Percentiles rank a stretch among this genome's conserved stretches.
Conservation (phyloP, 345 rosid genomes). For the Adansonia digitata region DNA sequence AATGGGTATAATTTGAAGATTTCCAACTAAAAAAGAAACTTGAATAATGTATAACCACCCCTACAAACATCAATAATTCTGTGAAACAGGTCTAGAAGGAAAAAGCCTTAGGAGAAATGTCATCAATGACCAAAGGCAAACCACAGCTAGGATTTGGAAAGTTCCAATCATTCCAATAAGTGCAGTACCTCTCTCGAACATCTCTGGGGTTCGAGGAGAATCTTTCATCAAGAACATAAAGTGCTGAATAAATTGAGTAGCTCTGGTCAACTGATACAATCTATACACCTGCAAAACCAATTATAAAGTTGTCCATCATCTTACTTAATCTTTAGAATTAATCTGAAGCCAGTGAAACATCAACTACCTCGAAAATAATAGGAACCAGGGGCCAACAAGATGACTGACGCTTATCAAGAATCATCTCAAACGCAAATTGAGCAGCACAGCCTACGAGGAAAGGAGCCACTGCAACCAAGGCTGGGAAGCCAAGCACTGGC, state of each 20-base stretch:
- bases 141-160: slow-evolving; percentile 64
- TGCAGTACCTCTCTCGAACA: slow-evolving; percentile 52
- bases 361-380: slow-evolving; percentile 75
- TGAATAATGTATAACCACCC: background rate
- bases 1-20: background rate
- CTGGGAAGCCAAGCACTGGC: slow-evolving; percentile 67
- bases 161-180: slow-evolving; percentile 62
- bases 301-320: slow-evolving; percentile 8
- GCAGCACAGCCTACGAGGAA: slow-evolving; percentile 70
- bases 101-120: slow-evolving; percentile 81
- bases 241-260: slow-evolving; percentile 66
- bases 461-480: slow-evolving; percentile 64
- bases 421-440: slow-evolving; percentile 59
- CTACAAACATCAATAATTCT: slow-evolving; percentile 47
- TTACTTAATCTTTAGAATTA: slow-evolving; percentile 12
- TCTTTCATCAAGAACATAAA: slow-evolving; percentile 66
- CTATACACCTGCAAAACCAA: slow-evolving; percentile 61
- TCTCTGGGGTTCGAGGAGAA: slow-evolving; percentile 41
- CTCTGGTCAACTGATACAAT: slow-evolving; percentile 75
- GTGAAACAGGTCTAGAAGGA: slow-evolving; percentile 81
- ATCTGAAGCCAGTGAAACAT: background rate
- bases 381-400: slow-evolving; percentile 89
- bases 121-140: slow-evolving; percentile 80
- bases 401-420: slow-evolving; percentile 47
- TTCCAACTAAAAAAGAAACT: background rate